A percentile compares a stretch with the other conserved stretches of the same genome.
These are phyloP conservation scores for Basipetospora chlamydospora DNA, from an alignment of 2,329 filamentous ascomycete species.

Conservation along the genomic window DNA sequence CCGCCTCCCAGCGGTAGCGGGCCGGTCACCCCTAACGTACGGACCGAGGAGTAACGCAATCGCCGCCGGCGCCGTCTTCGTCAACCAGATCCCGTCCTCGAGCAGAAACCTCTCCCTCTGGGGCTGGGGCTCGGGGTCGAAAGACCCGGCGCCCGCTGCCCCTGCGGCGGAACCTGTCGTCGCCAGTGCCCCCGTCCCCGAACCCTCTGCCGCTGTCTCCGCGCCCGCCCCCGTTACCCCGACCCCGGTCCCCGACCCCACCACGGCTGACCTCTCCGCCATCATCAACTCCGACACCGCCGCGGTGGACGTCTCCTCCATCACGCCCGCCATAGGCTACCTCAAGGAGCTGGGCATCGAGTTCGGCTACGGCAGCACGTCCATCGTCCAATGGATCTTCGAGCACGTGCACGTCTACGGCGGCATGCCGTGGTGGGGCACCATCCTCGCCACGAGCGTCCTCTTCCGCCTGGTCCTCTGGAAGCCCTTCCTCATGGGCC, in stretches of 20 bases:
- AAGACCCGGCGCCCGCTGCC: slow-evolving; percentile 3
- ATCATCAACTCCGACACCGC: slow-evolving; percentile 13
- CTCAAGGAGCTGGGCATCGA: slow-evolving; percentile 71
- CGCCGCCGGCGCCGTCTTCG: slow-evolving; percentile 1
- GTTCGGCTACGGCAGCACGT: slow-evolving; percentile 69
- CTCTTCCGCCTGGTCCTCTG: slow-evolving; percentile 51
- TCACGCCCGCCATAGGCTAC: slow-evolving; percentile 69
- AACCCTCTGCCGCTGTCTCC: not conserved
- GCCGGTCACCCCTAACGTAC: too few relatives aligned
- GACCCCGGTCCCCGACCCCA: slow-evolving; percentile 9
- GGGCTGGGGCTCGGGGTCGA: slow-evolving; percentile 8
- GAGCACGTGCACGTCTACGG: slow-evolving; percentile 70
- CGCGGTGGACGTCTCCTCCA: slow-evolving; percentile 24
- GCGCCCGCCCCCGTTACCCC: not conserved
- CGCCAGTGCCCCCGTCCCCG: not conserved
- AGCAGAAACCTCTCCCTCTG: slow-evolving; percentile 7
- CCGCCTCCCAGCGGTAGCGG: too few relatives aligned
- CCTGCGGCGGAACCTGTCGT: not conserved
- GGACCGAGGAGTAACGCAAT: too few relatives aligned
- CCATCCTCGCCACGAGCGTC: slow-evolving; percentile 52
- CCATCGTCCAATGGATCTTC: slow-evolving; percentile 57
- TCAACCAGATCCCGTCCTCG: slow-evolving; percentile 7
- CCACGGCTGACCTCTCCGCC: slow-evolving; percentile 8
- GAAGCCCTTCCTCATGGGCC: slow-evolving; percentile 46
- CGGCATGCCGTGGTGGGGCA: slow-evolving; percentile 70